Conservation (phyloP, 2,329 filamentous ascomycete genomes). For the Botrytis elliptica region DNA sequence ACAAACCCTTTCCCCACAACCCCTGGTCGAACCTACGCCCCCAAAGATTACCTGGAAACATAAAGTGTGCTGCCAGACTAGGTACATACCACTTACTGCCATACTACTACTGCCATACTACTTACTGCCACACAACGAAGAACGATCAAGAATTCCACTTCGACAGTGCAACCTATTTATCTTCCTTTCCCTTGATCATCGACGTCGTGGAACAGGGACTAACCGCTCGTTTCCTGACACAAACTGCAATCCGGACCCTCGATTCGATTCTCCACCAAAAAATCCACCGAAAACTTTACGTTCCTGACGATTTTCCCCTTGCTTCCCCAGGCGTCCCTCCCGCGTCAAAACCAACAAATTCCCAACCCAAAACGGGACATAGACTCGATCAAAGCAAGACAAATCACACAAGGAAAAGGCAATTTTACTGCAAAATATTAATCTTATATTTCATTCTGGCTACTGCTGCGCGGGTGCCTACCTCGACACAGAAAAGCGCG, state of each 20-base stretch:
- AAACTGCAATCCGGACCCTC: constrained; percentile 22
- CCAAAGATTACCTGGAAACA: background rate
- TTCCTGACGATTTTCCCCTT: constrained; percentile 34
- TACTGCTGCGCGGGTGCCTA: constrained; percentile 37
- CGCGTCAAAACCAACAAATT: constrained; percentile 23
- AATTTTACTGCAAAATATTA: constrained; percentile 28
- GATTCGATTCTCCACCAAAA: constrained; percentile 20
- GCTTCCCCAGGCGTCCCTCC: constrained; percentile 31
- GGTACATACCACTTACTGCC: background rate
- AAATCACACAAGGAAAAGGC: constrained; percentile 25
- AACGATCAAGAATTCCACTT: constrained; percentile 3
- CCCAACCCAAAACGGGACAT: constrained; percentile 27
- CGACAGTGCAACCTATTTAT: constrained; percentile 13
- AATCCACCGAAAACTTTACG: constrained; percentile 26
- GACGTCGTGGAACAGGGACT: constrained; percentile 22
- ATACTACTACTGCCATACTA: background rate
- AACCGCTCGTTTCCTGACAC: constrained; percentile 21
- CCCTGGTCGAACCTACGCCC: constrained; percentile 10
- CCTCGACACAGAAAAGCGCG: constrained; percentile 33
- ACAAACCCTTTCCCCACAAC: constrained; percentile 6
- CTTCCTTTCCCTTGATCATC: constrained; percentile 21
- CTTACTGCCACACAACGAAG: background rate
- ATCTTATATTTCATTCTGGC: constrained; percentile 24
- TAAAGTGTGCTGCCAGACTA: background rate
- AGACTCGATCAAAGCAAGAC: constrained; percentile 29